These are phyloP conservation scores for Debaryomycetaceae sp. DNA, from an alignment of 1,139 yeast species.

Conservation along the genomic window DNA sequence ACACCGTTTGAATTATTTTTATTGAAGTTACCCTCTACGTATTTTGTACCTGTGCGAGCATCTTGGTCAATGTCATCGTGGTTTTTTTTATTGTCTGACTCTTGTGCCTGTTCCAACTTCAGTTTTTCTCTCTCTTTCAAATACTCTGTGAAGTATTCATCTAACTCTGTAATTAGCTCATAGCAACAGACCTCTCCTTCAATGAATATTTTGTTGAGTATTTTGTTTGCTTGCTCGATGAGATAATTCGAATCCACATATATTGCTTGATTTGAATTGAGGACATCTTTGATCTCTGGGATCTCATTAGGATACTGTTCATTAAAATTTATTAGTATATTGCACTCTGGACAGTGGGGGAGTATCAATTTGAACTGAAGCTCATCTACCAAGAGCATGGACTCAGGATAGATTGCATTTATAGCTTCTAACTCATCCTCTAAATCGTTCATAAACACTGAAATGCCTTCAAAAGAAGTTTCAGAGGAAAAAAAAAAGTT, in stretches of 20 bases:
- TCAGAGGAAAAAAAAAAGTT: not conserved
- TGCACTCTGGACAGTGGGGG: constrained; percentile 61
- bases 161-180: constrained; percentile 69
- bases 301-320: constrained; percentile 60
- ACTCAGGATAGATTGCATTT: constrained; percentile 83
- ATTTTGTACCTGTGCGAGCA: not conserved
- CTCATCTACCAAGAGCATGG: constrained; percentile 28
- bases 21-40: not conserved
- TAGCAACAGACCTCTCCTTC: constrained; percentile 74
- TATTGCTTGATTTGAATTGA: constrained; percentile 26
- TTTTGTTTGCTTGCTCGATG: constrained; percentile 41
- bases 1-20: constrained; percentile 1
- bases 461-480: not conserved
- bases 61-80: not conserved
- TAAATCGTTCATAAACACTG: constrained; percentile 53
- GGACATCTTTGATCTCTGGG: constrained; percentile 56
- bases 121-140: constrained; percentile 13
- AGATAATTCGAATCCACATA: constrained; percentile 44
- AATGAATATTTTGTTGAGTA: constrained; percentile 47
- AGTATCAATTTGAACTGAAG: constrained; percentile 50
- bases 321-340: constrained; percentile 68
- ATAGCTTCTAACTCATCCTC: constrained; percentile 80
- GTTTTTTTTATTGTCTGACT: not conserved
- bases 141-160: constrained; percentile 43
- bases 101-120: constrained; percentile 3